phyloP scores from a whole-genome alignment of 1,139 yeast species.

The Yamadazyma mexicana region DNA sequence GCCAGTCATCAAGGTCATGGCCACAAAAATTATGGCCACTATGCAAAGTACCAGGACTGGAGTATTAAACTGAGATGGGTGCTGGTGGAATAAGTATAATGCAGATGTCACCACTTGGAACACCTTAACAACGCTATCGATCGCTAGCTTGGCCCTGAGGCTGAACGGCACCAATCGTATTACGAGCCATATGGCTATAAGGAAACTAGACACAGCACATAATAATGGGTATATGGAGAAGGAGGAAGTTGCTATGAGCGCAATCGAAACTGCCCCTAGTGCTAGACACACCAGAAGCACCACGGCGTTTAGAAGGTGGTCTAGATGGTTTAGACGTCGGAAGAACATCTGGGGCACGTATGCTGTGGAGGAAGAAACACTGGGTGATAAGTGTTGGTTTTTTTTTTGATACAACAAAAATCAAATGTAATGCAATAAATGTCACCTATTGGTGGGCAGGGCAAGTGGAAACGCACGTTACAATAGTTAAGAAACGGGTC shows the following conservation, averaged over 20 bases:
- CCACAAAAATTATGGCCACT: conserved; percentile 3
- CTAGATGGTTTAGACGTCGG: conserved; percentile 6
- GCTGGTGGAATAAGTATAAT: conserved; percentile 5
- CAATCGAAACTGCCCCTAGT: conserved; percentile 10
- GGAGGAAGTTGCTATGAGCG: background rate
- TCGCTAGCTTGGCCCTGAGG: conserved; percentile 2
- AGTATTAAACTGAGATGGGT: background rate
- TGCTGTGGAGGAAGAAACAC: background rate
- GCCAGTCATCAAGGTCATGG: conserved; percentile 4
- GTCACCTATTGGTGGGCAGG: too few relatives aligned
- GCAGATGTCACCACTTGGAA: conserved; percentile 6
- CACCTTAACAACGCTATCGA: conserved; percentile 6
- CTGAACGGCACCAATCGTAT: conserved; percentile 11
- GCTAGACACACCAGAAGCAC: conserved; percentile 8
- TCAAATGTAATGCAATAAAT: background rate
- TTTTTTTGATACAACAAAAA: too few relatives aligned
- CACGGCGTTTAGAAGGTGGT: conserved; percentile 6
- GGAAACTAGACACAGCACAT: conserved; percentile 10
- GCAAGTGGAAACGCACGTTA: background rate
- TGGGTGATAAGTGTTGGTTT: background rate
- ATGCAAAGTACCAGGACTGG: conserved; percentile 5
- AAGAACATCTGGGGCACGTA: conserved; percentile 3
- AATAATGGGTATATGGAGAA: conserved; percentile 4
- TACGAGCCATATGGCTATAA: conserved; percentile 11
- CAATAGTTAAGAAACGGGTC: background rate